These are phyloP conservation scores for Aureobasidium pullulans DNA, from an alignment of 2,329 filamentous ascomycete species.

Conservation along the genomic window DNA sequence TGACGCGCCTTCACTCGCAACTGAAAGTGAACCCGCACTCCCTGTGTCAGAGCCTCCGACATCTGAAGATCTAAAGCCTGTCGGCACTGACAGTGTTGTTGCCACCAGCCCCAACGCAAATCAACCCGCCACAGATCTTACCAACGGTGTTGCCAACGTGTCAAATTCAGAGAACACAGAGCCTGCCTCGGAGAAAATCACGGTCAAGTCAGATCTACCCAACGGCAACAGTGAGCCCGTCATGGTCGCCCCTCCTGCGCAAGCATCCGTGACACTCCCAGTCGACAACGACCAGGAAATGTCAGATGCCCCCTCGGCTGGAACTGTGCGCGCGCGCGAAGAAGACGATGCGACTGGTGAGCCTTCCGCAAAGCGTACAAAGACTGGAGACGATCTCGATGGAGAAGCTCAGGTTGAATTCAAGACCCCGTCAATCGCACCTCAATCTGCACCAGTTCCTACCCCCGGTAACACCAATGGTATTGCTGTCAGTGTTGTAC, in stretches of 20 bases:
- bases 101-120: background rate
- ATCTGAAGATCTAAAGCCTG: background rate
- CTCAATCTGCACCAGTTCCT: slow-evolving; percentile 8
- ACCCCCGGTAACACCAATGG: slow-evolving; percentile 15
- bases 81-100: background rate
- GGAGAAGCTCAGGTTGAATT: slow-evolving; percentile 7
- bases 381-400: slow-evolving; percentile 50
- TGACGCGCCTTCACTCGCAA: slow-evolving; percentile 13
- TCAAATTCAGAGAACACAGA: slow-evolving; percentile 29
- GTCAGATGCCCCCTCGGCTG: slow-evolving; percentile 32
- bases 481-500: slow-evolving; percentile 14
- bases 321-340: slow-evolving; percentile 62
- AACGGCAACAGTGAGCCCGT: background rate
- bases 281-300: slow-evolving; percentile 22
- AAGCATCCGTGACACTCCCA: background rate
- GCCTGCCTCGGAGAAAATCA: background rate
- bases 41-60: slow-evolving; percentile 15
- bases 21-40: slow-evolving; percentile 15
- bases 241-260: slow-evolving; percentile 13
- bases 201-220: background rate
- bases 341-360: slow-evolving; percentile 57
- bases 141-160: slow-evolving; percentile 39
- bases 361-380: slow-evolving; percentile 72
- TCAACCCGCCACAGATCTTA: background rate
- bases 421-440: slow-evolving; percentile 20